These are phyloP conservation scores for Leccinum aurantiacum DNA, from an alignment of 768 basidiomycete genomes.

Conservation along the genomic window DNA sequence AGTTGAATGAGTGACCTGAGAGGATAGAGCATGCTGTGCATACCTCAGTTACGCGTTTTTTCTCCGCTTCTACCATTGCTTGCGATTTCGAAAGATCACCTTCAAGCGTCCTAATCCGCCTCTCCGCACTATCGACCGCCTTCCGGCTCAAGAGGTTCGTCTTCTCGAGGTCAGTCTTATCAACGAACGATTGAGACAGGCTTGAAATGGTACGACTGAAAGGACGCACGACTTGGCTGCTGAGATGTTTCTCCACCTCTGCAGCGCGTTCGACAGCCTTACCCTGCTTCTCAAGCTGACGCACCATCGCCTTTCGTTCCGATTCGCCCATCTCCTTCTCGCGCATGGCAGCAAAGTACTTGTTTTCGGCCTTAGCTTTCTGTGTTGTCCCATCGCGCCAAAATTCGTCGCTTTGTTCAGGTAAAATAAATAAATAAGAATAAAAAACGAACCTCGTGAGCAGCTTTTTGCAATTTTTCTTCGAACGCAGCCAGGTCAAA, in stretches of 20 bases:
- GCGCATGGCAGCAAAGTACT: conserved; percentile 88
- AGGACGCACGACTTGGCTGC: conserved; percentile 56
- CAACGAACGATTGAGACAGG: neutral
- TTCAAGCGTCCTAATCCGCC: conserved; percentile 31
- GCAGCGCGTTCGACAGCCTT: conserved; percentile 64
- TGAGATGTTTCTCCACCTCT: conserved; percentile 62
- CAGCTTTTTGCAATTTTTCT: conserved; percentile 62
- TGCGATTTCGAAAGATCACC: conserved; percentile 36
- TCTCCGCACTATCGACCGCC: conserved; percentile 28
- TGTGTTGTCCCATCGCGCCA: conserved; percentile 31
- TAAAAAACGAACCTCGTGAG: conserved; percentile 60
- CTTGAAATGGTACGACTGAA: neutral
- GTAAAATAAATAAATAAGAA: neutral
- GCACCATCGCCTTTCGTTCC: conserved; percentile 65
- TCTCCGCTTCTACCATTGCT: conserved; percentile 38
- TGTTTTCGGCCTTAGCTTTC: conserved; percentile 97
- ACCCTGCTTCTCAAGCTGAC: conserved; percentile 57
- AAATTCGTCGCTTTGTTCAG: neutral
- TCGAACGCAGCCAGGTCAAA: conserved; percentile 78
- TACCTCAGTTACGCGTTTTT: conserved; percentile 41
- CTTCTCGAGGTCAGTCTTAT: conserved; percentile 45
- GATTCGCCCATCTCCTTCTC: conserved; percentile 80
- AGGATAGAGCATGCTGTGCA: conserved; percentile 15
- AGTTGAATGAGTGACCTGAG: neutral
- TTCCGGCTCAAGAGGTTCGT: conserved; percentile 39